These are phyloP conservation scores for Neurospora crassa DNA, from an alignment of 2,329 filamentous ascomycete species.

Conservation along the genomic window DNA sequence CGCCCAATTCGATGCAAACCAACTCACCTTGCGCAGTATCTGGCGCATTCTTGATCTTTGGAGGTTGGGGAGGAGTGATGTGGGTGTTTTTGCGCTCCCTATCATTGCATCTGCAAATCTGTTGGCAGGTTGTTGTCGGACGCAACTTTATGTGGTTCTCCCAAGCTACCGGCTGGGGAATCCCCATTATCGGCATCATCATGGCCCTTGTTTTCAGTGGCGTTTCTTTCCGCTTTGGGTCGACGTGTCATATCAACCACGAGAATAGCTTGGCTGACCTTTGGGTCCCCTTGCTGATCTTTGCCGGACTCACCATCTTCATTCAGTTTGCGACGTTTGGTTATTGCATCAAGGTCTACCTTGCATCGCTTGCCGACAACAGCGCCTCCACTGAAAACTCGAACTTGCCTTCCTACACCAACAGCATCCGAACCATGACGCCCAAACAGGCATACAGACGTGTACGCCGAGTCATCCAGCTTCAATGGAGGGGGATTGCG, in stretches of 20 bases:
- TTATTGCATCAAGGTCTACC: slow-evolving; percentile 93
- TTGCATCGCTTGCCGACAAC: slow-evolving; percentile 71
- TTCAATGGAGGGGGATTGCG: slow-evolving; percentile 90
- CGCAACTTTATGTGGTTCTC: slow-evolving; percentile 82
- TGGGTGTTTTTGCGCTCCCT: slow-evolving; percentile 89
- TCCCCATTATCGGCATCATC: slow-evolving; percentile 66
- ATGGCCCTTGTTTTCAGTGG: slow-evolving; percentile 77
- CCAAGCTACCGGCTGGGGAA: slow-evolving; percentile 71
- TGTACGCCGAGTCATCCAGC: slow-evolving; percentile 73
- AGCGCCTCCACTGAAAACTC: slow-evolving; percentile 62
- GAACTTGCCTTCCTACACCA: slow-evolving; percentile 63
- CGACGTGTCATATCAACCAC: slow-evolving; percentile 91
- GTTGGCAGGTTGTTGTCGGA: slow-evolving; percentile 89
- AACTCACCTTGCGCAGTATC: slow-evolving; percentile 78
- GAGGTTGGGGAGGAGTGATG: slow-evolving; percentile 73
- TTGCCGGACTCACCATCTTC: slow-evolving; percentile 66
- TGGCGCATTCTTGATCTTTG: slow-evolving; percentile 75
- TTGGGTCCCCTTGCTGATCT: slow-evolving; percentile 79
- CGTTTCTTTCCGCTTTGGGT: slow-evolving; percentile 87
- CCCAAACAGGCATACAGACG: slow-evolving; percentile 82
- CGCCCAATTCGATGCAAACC: slow-evolving; percentile 83
- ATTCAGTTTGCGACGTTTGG: slow-evolving; percentile 77
- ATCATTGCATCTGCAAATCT: slow-evolving; percentile 93
- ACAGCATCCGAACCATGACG: slow-evolving; percentile 66
- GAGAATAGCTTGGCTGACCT: slow-evolving; percentile 71